Conservation (phyloP, 495 filamentous ascomycete genomes). For the Aspergillus sclerotioniger region DNA sequence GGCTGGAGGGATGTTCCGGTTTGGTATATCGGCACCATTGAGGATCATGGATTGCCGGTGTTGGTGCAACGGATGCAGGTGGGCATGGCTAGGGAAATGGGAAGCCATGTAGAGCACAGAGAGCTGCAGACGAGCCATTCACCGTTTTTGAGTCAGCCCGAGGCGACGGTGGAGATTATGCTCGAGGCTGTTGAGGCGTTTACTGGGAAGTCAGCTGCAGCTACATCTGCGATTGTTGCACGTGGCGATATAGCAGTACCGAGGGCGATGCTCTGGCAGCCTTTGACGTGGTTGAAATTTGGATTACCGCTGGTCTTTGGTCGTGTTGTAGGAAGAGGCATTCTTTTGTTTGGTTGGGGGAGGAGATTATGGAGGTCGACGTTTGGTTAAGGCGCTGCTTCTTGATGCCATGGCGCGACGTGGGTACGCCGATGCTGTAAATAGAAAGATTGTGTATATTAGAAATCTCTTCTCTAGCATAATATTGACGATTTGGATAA, state of each 20-base stretch:
- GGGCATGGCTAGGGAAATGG: constrained; percentile 31
- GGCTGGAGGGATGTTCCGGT: constrained; percentile 31
- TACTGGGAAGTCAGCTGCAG: constrained; percentile 4
- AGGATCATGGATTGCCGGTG: constrained; percentile 34
- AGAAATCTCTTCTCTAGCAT: no score
- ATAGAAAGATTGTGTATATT: no score
- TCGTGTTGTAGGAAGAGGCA: constrained; percentile 12
- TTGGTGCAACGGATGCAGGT: constrained; percentile 32
- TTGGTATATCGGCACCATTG: constrained; percentile 34
- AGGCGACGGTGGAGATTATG: constrained; percentile 25
- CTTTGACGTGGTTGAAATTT: constrained; percentile 17
- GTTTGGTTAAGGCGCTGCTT: neutral
- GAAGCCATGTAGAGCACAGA: constrained; percentile 23
- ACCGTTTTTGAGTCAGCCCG: constrained; percentile 34
- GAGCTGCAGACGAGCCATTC: constrained; percentile 36
- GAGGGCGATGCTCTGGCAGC: constrained; percentile 2
- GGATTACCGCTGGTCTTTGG: constrained; percentile 20
- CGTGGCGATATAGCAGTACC: constrained; percentile 10
- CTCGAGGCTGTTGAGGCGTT: constrained; percentile 28
- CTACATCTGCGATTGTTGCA: neutral
- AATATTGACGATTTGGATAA: no score
- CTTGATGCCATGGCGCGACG: neutral
- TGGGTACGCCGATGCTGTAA: no score
- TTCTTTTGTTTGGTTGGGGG: constrained; percentile 13
- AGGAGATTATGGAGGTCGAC: constrained; percentile 15